Evolutionary conservation across 257 asterid genomes (phyloP), one percentile per base, ranked within the genome.

Genomic region (Ocimum tenuiflorum): DNA sequence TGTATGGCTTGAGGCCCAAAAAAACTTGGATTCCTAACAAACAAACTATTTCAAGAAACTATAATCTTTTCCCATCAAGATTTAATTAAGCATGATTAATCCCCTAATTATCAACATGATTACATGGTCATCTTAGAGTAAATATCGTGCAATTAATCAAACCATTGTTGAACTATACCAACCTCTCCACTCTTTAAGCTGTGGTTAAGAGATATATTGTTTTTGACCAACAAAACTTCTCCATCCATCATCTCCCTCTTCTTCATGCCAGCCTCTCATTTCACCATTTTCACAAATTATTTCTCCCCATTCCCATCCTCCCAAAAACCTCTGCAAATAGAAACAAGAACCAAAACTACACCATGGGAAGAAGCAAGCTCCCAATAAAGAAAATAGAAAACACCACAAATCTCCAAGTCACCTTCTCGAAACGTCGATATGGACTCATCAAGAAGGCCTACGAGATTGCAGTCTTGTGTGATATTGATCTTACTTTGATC

Each of bases 391-490:
- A 82, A 81, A 88, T 88, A 14, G 91, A 85, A 41, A 85, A 88
- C 74, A 85, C 85, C 17, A 88, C 91, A 0, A 88, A 85, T 35
- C 77, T 87, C 24, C 96, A 88, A 58, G 96, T 85, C 31, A 88
- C 96, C 0, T 88, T 85, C 75, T 88, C 96, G n/a, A 88, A 88
- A 77, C 87, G 96, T 3, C 79, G 96, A 72, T 85, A 85, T 70
- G 96, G 96, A 0, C 81, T 88, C 68, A 85, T 88, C 0, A 88
- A 88, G 46, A 88, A 88, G 52, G 96, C 96, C 41, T 88, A 88
- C 19, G 96, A 88, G 63, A 82, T 88, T 1, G 89, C 96, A 0
- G 84, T 88, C 20, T 35, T 88, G 3, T 85, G 96, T 15, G 96
- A 85, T 20, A 88, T 88, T 23, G 96, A 88, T 67, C 73, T 88